Evolutionary conservation across 2,329 filamentous ascomycete genomes (phyloP).

Genomic region (Diaporthe aspalathi): DNA sequence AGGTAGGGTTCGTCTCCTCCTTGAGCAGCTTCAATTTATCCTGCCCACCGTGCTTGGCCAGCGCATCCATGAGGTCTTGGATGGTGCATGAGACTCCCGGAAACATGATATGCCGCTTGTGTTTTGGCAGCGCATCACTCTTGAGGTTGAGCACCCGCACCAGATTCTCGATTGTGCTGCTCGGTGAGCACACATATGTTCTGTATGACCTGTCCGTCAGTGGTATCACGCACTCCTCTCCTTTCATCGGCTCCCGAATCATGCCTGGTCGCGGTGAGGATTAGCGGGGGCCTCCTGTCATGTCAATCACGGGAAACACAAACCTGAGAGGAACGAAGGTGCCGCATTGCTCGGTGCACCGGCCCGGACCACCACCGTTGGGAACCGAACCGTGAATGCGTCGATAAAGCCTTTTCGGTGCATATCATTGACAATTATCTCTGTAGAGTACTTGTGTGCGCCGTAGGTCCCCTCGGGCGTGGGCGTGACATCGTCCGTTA

Average conservation of each 20-base stretch:
- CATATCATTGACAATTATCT: conserved; percentile 72
- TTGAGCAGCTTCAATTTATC: conserved; percentile 63
- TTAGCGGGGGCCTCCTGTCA: not conserved
- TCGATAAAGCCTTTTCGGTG: conserved; percentile 69
- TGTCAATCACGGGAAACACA: not conserved
- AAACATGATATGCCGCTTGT: conserved; percentile 67
- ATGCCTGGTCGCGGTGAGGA: conserved; percentile 55
- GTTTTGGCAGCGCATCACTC: conserved; percentile 53
- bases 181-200: conserved; percentile 66
- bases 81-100: conserved; percentile 68
- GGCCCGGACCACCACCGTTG: conserved; percentile 71
- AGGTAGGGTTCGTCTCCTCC: conserved; percentile 64
- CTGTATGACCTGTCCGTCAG: conserved; percentile 61
- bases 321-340: conserved; percentile 67
- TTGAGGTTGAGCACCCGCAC: conserved; percentile 56
- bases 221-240: conserved; percentile 64
- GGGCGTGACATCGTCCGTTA: conserved; percentile 63
- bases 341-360: conserved; percentile 70
- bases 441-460: conserved; percentile 71
- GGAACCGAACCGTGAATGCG: conserved; percentile 68
- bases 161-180: conserved; percentile 64
- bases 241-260: conserved; percentile 70
- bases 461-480: conserved; percentile 73
- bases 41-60: conserved; percentile 66
- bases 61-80: conserved; percentile 70